These are phyloP conservation scores for Mucor irregularis DNA, from an alignment of 371 early-diverging fungal genomes.

Conservation along the genomic window DNA sequence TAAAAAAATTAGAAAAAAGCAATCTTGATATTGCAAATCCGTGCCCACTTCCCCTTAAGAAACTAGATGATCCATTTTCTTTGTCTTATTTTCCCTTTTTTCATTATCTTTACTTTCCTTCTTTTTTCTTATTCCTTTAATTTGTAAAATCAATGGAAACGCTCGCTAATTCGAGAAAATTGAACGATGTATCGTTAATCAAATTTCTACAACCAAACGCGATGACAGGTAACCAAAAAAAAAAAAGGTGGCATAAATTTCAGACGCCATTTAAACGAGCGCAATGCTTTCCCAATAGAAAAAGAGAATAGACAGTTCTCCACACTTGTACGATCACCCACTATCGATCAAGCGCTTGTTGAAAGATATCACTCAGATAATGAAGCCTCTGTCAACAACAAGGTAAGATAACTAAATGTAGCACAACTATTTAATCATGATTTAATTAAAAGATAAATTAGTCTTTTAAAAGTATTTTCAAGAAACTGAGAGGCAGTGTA, in stretches of 20 bases:
- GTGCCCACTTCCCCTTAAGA: background rate
- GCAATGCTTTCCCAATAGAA: background rate
- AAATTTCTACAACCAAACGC: constrained; percentile 2
- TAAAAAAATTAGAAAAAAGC: too few species aligned
- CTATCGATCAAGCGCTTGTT: background rate
- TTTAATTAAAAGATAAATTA: background rate
- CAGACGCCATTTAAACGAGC: background rate
- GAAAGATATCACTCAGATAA: background rate
- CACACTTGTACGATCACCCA: background rate
- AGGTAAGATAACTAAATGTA: background rate
- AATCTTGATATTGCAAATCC: background rate
- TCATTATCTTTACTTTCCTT: background rate
- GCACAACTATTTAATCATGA: background rate
- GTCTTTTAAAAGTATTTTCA: constrained; percentile 17
- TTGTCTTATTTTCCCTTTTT: background rate
- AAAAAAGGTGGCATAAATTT: background rate
- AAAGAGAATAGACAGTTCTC: constrained; percentile 1
- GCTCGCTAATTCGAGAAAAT: constrained; percentile 11
- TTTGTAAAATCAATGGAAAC: background rate
- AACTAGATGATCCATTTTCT: background rate
- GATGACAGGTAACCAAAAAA: background rate
- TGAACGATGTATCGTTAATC: constrained; percentile 4
- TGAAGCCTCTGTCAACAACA: background rate
- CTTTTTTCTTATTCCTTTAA: background rate
- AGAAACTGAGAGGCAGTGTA: constrained; percentile 17